Evolutionary conservation across 495 filamentous ascomycete species (phyloP).

Genomic region (Cercophora scortea): DNA sequence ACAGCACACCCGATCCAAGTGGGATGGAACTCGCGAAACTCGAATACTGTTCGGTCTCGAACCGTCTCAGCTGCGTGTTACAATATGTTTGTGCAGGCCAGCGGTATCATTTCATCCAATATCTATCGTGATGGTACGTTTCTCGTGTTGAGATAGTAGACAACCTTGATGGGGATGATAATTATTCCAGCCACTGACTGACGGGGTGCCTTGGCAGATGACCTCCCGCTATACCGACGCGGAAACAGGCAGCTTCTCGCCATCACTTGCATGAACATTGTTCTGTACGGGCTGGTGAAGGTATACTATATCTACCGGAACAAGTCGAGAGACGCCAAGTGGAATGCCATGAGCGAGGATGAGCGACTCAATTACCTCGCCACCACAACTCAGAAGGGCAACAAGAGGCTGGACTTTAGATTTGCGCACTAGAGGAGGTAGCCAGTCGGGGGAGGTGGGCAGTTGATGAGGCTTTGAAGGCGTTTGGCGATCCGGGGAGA

Average conservation of each 20-base stretch:
- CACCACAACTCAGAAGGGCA: slow-evolving; percentile 61
- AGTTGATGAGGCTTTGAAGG: too few relatives aligned
- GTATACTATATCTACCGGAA: slow-evolving; percentile 58
- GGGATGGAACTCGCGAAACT: slow-evolving; percentile 56
- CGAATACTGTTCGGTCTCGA: slow-evolving; percentile 47
- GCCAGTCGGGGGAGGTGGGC: too few relatives aligned
- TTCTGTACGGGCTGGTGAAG: slow-evolving; percentile 50
- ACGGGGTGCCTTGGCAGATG: slow-evolving; percentile 38
- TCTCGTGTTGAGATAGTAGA: slow-evolving; percentile 29
- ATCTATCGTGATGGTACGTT: slow-evolving; percentile 47
- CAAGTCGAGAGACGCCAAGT: slow-evolving; percentile 29
- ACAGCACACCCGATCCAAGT: slow-evolving; percentile 54
- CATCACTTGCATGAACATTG: slow-evolving; percentile 46
- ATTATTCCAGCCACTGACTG: slow-evolving; percentile 27
- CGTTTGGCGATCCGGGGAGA: too few relatives aligned
- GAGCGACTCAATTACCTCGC: slow-evolving; percentile 56
- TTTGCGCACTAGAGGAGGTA: slow-evolving; percentile 31
- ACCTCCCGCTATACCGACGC: slow-evolving; percentile 53
- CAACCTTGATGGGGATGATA: too few relatives aligned
- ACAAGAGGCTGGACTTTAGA: slow-evolving; percentile 61
- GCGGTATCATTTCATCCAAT: slow-evolving; percentile 55
- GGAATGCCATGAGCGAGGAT: slow-evolving; percentile 57
- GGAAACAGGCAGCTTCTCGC: slow-evolving; percentile 57
- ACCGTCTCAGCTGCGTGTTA: slow-evolving; percentile 52
- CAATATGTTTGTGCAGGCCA: slow-evolving; percentile 61